Conservation (phyloP, 1,139 yeast genomes). For the Pneumocystis carinii region DNA sequence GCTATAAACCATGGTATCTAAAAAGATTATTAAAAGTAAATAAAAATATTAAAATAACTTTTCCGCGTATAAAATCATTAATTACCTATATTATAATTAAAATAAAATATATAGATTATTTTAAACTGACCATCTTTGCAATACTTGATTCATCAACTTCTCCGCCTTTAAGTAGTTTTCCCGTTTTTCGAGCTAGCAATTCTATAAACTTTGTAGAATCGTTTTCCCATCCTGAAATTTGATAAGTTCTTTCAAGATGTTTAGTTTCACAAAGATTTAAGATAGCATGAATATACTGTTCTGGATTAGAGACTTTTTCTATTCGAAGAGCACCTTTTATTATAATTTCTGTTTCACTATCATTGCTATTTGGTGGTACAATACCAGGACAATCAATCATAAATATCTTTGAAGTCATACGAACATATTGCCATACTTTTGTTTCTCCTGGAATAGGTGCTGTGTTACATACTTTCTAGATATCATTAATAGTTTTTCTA, state of each 20-base stretch:
- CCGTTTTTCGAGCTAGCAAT: conserved; percentile 79
- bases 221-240: conserved; percentile 71
- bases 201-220: conserved; percentile 75
- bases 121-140: conserved; percentile 49
- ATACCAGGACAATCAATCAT: conserved; percentile 97
- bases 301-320: conserved; percentile 89
- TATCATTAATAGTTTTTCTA: neutral
- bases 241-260: conserved; percentile 91
- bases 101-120: neutral
- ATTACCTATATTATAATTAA: conserved; percentile 22
- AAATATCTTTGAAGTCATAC: conserved; percentile 88
- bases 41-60: conserved; percentile 35
- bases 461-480: conserved; percentile 63
- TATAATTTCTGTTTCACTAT: conserved; percentile 81
- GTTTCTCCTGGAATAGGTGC: conserved; percentile 99
- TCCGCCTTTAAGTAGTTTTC: conserved; percentile 88
- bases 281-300: conserved; percentile 84
- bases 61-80: conserved; percentile 91
- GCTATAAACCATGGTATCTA: neutral
- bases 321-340: conserved; percentile 97
- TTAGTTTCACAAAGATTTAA: conserved; percentile 72
- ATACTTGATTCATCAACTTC: conserved; percentile 95
- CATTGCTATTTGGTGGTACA: conserved; percentile 87
- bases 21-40: neutral
- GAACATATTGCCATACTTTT: conserved; percentile 96